Evolutionary conservation across 805 yeast species (phyloP).

Genomic region (Hanseniaspora thailandica): DNA sequence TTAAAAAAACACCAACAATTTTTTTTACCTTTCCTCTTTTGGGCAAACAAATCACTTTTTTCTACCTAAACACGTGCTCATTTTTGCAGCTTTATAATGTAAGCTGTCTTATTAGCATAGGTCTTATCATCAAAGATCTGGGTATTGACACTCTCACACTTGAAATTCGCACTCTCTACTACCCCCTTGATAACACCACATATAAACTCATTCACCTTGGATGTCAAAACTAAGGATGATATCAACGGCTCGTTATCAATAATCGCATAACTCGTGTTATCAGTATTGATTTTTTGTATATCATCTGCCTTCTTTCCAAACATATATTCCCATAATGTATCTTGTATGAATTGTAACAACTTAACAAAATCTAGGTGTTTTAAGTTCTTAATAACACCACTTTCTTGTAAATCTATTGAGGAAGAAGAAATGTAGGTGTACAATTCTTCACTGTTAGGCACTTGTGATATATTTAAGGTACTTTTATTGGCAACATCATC

Average conservation of each 20-base stretch:
- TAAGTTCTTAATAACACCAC: slow-evolving; percentile 55
- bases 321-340: slow-evolving; percentile 59
- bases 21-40: background rate
- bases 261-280: slow-evolving; percentile 64
- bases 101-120: slow-evolving; percentile 56
- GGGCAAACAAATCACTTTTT: background rate
- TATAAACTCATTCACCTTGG: slow-evolving; percentile 66
- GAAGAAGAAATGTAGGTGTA: background rate
- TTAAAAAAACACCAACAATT: background rate
- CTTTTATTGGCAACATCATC: background rate
- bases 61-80: background rate
- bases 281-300: slow-evolving; percentile 59
- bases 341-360: slow-evolving; percentile 59
- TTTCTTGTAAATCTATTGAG: slow-evolving; percentile 16
- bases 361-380: slow-evolving; percentile 24
- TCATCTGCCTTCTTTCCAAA: slow-evolving; percentile 72
- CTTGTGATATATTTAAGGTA: slow-evolving; percentile 1
- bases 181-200: slow-evolving; percentile 86
- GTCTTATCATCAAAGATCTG: slow-evolving; percentile 50
- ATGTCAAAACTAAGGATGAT: slow-evolving; percentile 55
- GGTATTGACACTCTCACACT: slow-evolving; percentile 60
- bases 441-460: slow-evolving; percentile 3
- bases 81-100: slow-evolving; percentile 47
- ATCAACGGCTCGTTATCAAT: slow-evolving; percentile 62
- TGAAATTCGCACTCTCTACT: slow-evolving; percentile 56